Percentiles rank a stretch among this genome's conserved stretches.
Conservation (phyloP, 2,329 filamentous ascomycete species). For the Colletotrichum sp. region DNA sequence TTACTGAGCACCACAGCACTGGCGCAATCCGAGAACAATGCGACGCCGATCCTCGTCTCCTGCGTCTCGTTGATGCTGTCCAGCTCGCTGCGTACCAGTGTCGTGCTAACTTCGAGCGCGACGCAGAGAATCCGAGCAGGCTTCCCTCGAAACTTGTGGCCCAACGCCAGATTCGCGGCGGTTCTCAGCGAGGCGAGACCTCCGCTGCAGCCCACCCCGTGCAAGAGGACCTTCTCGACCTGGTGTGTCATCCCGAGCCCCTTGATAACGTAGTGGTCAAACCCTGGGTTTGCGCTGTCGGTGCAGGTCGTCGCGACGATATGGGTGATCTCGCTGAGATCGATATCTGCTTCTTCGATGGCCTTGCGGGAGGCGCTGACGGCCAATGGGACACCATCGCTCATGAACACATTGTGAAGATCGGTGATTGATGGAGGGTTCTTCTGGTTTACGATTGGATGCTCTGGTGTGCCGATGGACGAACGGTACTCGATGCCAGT, state of each 20-base stretch:
- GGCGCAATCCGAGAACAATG: constrained; percentile 75
- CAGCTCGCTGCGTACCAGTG: constrained; percentile 68
- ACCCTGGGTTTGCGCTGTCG: constrained; percentile 72
- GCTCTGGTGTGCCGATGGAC: constrained; percentile 65
- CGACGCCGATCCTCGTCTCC: constrained; percentile 68
- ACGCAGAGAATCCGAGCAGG: constrained; percentile 70
- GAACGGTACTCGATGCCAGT: constrained; percentile 70
- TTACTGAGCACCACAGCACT: constrained; percentile 71
- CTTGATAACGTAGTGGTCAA: constrained; percentile 69
- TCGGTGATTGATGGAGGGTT: constrained; percentile 59
- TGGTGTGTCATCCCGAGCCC: constrained; percentile 59
- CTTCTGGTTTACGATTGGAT: constrained; percentile 64
- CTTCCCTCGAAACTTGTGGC: constrained; percentile 61
- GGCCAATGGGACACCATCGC: constrained; percentile 63
- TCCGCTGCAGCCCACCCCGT: constrained; percentile 71
- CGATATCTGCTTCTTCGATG: constrained; percentile 57
- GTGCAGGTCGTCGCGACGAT: constrained; percentile 73
- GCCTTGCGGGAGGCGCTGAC: constrained; percentile 60
- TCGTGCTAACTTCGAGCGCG: constrained; percentile 67
- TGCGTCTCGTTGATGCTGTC: constrained; percentile 64
- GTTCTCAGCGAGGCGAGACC: constrained; percentile 67
- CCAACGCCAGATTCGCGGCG: constrained; percentile 70
- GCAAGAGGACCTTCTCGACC: constrained; percentile 70
- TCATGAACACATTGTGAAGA: constrained; percentile 60
- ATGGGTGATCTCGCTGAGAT: constrained; percentile 64